A percentile compares a stretch with the other conserved stretches of the same genome.
phyloP scores from a whole-genome alignment of 2,329 filamentous ascomycete genomes.

The Pseudocercospora eumusae region DNA sequence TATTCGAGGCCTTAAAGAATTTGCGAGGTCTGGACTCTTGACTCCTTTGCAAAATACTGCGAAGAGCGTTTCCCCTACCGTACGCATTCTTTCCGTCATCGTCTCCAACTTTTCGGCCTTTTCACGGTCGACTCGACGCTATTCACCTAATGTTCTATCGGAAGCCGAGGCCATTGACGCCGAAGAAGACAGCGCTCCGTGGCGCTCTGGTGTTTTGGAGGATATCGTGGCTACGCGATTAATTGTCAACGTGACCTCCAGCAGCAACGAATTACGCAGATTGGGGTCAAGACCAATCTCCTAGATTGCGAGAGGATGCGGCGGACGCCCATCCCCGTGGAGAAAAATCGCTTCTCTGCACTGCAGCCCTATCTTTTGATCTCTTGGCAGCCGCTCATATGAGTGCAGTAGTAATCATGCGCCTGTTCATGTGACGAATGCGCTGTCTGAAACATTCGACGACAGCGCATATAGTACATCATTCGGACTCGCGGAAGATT shows the following conservation, averaged over 20 bases:
- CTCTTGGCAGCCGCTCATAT: not conserved
- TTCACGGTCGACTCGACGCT: not conserved
- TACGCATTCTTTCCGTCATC: not conserved
- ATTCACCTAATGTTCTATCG: not conserved
- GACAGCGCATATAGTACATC: slow-evolving; percentile 4
- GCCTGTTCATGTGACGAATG: not conserved
- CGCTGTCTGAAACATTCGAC: not conserved
- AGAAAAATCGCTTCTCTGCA: not conserved
- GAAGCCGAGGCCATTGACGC: not conserved
- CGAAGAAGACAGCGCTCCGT: not conserved
- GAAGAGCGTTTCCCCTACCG: not conserved
- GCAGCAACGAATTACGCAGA: not conserved
- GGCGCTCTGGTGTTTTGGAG: slow-evolving; percentile 1
- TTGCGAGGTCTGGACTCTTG: not conserved
- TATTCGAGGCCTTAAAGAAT: too few species aligned
- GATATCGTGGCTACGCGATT: not conserved
- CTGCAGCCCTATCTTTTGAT: not conserved
- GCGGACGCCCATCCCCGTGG: slow-evolving; percentile 1
- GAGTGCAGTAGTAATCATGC: not conserved
- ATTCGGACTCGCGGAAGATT: not conserved
- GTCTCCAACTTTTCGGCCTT: not conserved
- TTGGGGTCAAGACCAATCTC: not conserved
- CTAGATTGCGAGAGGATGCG: not conserved
- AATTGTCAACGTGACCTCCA: not conserved
- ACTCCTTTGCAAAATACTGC: too few species aligned